Base-by-base conservation (phyloP, 257 asterid genomes). In the Gynochthodes officinalis region DNA sequence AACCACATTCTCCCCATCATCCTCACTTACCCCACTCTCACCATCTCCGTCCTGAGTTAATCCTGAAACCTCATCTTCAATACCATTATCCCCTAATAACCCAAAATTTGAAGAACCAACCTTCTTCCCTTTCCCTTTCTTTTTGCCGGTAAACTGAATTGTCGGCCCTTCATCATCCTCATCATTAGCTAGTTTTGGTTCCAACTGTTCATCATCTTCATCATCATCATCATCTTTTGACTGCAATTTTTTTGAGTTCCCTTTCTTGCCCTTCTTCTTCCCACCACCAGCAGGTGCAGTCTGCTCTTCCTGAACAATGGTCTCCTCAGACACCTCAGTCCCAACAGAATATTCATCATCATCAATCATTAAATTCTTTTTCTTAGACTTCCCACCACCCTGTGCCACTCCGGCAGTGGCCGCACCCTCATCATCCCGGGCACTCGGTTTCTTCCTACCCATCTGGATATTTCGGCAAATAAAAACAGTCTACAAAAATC, bases 381-480 rank as follows among this genome's bases (percentile, higher is more conserved):
- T 90, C 84, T 88, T 92, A 5, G 93, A 84, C 81, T 84, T 90
- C 64, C 93, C 97, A 12, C 86, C 88, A 23, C 82, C 92, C 70
- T 64, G 37, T 2, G 32, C 50, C 50, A 32, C 78, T 87, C 33
- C 75, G 79, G 23, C n/a, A 30, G 77, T 70, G 2, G 83, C 82
- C 43, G 78, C 82, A 42, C 44, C 68, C 75, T 89, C 97, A 60
- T 88, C 93, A 12, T 83, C 92, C 4, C 83, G 86, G 39, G 73
- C 75, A 13, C 79, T 70, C 35, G 86, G 82, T 85, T 90, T 94
- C 90, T 94, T 94, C 79, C 86, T 85, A 80, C 96, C 98, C 98
- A 93, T 91, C 5, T 82, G 44, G 39, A 65, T 71, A 74, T 77
- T 68, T 80, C 87, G 75, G 81, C 88, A 64, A 67, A 82, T 77